phyloP scores from a whole-genome alignment of 371 early-diverging fungal species.

The Mortierella sp. region DNA sequence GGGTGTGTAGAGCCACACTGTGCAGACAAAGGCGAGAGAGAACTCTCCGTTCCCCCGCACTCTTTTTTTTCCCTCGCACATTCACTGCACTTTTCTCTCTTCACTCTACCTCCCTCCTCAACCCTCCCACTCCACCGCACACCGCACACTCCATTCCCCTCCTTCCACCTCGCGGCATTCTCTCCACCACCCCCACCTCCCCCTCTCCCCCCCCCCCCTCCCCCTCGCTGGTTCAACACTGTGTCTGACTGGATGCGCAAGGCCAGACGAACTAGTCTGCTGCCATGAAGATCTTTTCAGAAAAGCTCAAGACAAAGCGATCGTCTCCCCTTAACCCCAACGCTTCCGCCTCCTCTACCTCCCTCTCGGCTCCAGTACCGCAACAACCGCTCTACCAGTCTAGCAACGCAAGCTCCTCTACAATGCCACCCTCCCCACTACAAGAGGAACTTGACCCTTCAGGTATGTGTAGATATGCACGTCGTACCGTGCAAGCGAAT shows the following conservation, averaged over 20 bases:
- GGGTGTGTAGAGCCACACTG: too few species aligned
- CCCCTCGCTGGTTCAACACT: not conserved
- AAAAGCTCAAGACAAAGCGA: constrained; percentile 48
- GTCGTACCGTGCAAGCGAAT: too few species aligned
- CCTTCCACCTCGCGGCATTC: not conserved
- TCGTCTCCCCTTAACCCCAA: constrained; percentile 54
- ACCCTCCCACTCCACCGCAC: not conserved
- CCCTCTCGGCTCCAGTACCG: too few species aligned
- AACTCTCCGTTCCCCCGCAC: too few species aligned
- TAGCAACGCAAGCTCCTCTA: constrained; percentile 6
- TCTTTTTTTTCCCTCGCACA: too few species aligned
- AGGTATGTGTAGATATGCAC: too few species aligned
- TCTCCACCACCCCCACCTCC: not conserved
- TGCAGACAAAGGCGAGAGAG: too few species aligned
- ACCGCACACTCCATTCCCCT: not conserved
- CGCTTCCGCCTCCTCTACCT: constrained; percentile 20
- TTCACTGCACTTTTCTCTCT: not conserved
- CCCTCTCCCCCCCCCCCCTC: not conserved
- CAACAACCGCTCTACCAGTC: not conserved
- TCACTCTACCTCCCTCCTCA: not conserved
- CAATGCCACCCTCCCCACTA: not conserved
- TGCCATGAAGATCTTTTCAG: constrained; percentile 29
- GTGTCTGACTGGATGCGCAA: too few species aligned
- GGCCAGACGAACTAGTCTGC: too few species aligned
- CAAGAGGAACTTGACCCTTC: too few species aligned